A percentile compares a stretch with the other conserved stretches of the same genome.
Evolutionary conservation across 805 yeast genomes (phyloP).

Genomic region (Trichomonascus vanleenenianus): DNA sequence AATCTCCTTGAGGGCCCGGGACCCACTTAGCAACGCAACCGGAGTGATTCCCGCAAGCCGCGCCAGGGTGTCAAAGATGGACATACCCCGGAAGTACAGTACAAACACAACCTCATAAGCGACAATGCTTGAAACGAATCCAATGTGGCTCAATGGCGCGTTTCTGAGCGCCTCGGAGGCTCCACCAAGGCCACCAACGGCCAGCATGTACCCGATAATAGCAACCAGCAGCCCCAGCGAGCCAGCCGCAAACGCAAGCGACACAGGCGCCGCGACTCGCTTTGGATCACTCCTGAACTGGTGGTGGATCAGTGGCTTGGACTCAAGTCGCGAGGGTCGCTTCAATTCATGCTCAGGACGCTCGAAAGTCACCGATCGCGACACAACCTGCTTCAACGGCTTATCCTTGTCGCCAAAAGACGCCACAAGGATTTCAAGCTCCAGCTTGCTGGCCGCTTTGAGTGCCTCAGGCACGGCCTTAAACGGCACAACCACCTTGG

Average conservation of each 20-base stretch:
- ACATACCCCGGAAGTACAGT: slow-evolving; percentile 49
- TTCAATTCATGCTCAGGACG: slow-evolving; percentile 6
- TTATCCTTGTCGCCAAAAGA: slow-evolving; percentile 22
- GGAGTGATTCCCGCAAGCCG: slow-evolving; percentile 42
- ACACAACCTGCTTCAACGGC: background rate
- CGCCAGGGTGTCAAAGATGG: slow-evolving; percentile 52
- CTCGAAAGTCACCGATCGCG: slow-evolving; percentile 3
- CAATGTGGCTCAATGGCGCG: slow-evolving; percentile 31
- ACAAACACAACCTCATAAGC: slow-evolving; percentile 48
- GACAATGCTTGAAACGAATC: slow-evolving; percentile 41
- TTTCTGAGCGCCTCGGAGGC: slow-evolving; percentile 27
- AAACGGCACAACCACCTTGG: slow-evolving; percentile 26
- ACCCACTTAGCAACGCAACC: slow-evolving; percentile 52
- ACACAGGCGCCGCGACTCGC: slow-evolving; percentile 44
- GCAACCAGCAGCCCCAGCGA: slow-evolving; percentile 36
- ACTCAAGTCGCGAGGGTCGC: slow-evolving; percentile 27
- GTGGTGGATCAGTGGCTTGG: slow-evolving; percentile 57
- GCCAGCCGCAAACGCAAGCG: slow-evolving; percentile 42
- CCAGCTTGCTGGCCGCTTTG: slow-evolving; percentile 18
- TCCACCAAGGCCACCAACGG: slow-evolving; percentile 22
- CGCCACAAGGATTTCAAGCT: slow-evolving; percentile 22
- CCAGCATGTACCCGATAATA: slow-evolving; percentile 31
- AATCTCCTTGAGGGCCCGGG: slow-evolving; percentile 51
- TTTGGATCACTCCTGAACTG: slow-evolving; percentile 47
- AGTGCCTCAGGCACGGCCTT: slow-evolving; percentile 27